Percentiles rank a stretch among this genome's conserved stretches.
Conservation (phyloP, 768 basidiomycete species). For the Podaxis sp. region DNA sequence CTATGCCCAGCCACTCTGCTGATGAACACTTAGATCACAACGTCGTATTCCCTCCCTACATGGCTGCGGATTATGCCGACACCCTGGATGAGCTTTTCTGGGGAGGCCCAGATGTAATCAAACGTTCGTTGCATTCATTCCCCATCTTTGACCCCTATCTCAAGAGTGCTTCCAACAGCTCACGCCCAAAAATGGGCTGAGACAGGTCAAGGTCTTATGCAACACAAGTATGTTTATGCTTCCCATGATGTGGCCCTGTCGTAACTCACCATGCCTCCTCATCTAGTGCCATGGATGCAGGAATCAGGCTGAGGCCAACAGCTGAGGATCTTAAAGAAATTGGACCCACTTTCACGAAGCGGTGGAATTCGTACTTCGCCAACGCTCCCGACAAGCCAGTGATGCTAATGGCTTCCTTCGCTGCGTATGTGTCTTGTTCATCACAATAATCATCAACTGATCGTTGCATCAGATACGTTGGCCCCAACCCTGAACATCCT, state of each 20-base stretch:
- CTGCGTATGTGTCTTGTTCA: conserved; percentile 32
- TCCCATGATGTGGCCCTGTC: background rate
- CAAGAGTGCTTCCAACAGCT: conserved; percentile 9
- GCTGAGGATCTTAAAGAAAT: conserved; percentile 47
- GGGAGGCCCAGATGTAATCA: conserved; percentile 32
- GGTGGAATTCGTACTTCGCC: conserved; percentile 52
- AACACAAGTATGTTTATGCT: conserved; percentile 43
- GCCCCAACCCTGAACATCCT: conserved; percentile 17
- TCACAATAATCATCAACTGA: background rate
- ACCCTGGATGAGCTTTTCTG: conserved; percentile 50
- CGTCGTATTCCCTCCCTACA: conserved; percentile 34
- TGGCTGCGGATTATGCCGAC: conserved; percentile 41
- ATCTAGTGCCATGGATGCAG: conserved; percentile 51
- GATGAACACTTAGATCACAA: conserved; percentile 36
- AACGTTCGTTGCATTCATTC: conserved; percentile 31
- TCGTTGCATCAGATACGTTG: conserved; percentile 17
- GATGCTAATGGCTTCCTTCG: conserved; percentile 36
- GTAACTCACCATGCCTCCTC: background rate
- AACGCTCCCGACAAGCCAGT: conserved; percentile 56
- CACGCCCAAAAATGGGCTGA: conserved; percentile 26
- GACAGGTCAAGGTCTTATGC: conserved; percentile 45
- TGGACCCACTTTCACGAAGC: conserved; percentile 43
- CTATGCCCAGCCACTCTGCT: background rate
- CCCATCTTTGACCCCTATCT: background rate
- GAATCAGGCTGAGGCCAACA: conserved; percentile 55